Evolutionary conservation across 2,329 filamentous ascomycete genomes (phyloP).

Genomic region (Colletotrichum godetiae): DNA sequence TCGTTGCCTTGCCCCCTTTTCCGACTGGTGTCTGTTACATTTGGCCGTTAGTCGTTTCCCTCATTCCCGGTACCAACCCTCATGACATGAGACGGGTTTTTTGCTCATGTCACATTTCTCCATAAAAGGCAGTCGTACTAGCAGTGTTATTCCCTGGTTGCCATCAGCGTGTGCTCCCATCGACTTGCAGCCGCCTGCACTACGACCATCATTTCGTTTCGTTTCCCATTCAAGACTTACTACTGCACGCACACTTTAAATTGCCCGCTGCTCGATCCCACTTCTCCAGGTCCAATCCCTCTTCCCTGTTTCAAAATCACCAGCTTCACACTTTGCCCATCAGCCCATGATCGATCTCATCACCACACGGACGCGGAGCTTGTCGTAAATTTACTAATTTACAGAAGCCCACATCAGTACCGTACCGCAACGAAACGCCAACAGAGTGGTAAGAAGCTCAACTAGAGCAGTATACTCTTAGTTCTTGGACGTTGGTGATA

Average conservation of each 20-base stretch:
- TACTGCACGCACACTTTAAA: slow-evolving; percentile 27
- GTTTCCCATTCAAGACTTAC: slow-evolving; percentile 18
- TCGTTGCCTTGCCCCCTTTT: slow-evolving; percentile 8
- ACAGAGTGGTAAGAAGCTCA: neutral
- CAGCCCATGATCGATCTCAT: neutral
- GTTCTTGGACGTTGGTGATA: neutral
- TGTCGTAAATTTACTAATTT: neutral
- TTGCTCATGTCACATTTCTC: slow-evolving; percentile 14
- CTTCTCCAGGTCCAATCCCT: slow-evolving; percentile 3
- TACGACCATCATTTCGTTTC: slow-evolving; percentile 24
- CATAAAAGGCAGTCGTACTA: slow-evolving; percentile 27
- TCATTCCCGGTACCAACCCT: slow-evolving; percentile 9
- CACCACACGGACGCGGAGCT: neutral
- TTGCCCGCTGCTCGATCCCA: slow-evolving; percentile 21
- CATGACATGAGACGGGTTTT: neutral
- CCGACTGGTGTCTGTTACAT: slow-evolving; percentile 19
- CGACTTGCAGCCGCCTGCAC: slow-evolving; percentile 21
- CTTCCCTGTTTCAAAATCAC: slow-evolving; percentile 21
- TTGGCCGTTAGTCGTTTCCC: slow-evolving; percentile 12
- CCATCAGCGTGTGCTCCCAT: slow-evolving; percentile 18
- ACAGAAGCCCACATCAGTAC: neutral
- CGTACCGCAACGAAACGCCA: neutral
- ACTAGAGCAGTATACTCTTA: neutral
- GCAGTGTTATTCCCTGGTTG: slow-evolving; percentile 14
- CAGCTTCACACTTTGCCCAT: slow-evolving; percentile 7